Percentiles rank a stretch among this genome's conserved stretches.
Conservation (phyloP, 768 basidiomycete genomes). For the Leccinum subgranulosum region DNA sequence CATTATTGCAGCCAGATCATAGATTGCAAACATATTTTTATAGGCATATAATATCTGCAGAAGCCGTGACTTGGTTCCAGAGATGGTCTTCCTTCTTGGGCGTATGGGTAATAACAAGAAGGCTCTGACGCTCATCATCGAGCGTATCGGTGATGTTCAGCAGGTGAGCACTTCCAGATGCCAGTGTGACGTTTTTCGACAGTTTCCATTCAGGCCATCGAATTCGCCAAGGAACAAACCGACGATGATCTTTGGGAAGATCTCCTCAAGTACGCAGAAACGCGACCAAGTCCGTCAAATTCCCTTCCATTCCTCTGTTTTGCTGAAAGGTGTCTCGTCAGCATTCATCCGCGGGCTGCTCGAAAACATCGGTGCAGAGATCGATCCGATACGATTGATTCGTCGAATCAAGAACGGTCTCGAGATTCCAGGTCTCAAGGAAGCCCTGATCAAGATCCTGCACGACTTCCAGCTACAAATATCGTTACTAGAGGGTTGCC, state of each 20-base stretch:
- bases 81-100: slow-evolving; percentile 97
- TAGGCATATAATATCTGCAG: slow-evolving; percentile 88
- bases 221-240: slow-evolving; percentile 95
- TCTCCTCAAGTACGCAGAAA: slow-evolving; percentile 90
- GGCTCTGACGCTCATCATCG: slow-evolving; percentile 91
- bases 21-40: not conserved
- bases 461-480: slow-evolving; percentile 96
- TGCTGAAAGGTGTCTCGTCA: slow-evolving; percentile 25
- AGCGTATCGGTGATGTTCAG: slow-evolving; percentile 88
- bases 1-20: not conserved
- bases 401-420: slow-evolving; percentile 93
- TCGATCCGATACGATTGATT: slow-evolving; percentile 91
- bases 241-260: slow-evolving; percentile 99
- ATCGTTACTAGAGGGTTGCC: slow-evolving; percentile 89
- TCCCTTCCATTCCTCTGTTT: not conserved
- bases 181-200: slow-evolving; percentile 1
- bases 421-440: slow-evolving; percentile 93
- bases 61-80: slow-evolving; percentile 81
- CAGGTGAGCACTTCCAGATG: slow-evolving; percentile 46
- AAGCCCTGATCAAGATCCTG: slow-evolving; percentile 93
- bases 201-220: slow-evolving; percentile 67
- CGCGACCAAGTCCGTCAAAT: slow-evolving; percentile 65
- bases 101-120: slow-evolving; percentile 98
- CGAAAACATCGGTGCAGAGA: slow-evolving; percentile 95
- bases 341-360: slow-evolving; percentile 93